Percentiles rank a stretch among this genome's conserved stretches.
Conservation (phyloP, 345 rosid species). For the Odontarrhena argentea region DNA sequence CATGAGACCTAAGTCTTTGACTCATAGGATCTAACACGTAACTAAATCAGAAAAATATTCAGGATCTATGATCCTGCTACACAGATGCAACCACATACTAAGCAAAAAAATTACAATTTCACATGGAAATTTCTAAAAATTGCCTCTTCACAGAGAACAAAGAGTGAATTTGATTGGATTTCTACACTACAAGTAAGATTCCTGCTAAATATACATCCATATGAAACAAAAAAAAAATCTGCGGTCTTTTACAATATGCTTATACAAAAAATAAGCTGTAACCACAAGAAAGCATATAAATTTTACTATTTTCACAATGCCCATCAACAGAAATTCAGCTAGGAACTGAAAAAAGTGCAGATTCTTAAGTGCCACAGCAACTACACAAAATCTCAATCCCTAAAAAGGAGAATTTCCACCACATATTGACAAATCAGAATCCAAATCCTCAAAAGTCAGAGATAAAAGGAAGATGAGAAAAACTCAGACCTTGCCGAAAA, state of each 20-base stretch:
- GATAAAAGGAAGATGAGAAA: background rate
- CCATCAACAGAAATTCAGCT: conserved; percentile 15
- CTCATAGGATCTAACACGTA: background rate
- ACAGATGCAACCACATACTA: conserved; percentile 13
- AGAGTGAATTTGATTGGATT: conserved; percentile 4
- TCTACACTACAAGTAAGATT: conserved; percentile 4
- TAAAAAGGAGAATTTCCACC: background rate
- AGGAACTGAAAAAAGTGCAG: conserved; percentile 17
- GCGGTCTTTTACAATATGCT: background rate
- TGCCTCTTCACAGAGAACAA: background rate
- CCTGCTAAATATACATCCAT: background rate
- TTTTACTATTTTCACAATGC: conserved; percentile 15
- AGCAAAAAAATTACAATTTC: background rate
- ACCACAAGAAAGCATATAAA: conserved; percentile 19
- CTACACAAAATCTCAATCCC: conserved; percentile 35
- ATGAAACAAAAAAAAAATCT: background rate
- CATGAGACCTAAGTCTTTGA: conserved; percentile 8
- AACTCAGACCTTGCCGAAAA: conserved; percentile 77
- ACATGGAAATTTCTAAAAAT: background rate
- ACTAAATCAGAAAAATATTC: conserved; percentile 6
- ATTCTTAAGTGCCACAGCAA: conserved; percentile 5
- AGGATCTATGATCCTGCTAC: background rate
- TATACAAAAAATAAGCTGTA: conserved; percentile 17
- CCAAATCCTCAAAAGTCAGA: conserved; percentile 15
- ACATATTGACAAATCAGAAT: background rate